Percentiles rank a stretch among this genome's conserved stretches.
Conservation (phyloP, 2,329 filamentous ascomycete species). For the Neocucurbitaria cava region DNA sequence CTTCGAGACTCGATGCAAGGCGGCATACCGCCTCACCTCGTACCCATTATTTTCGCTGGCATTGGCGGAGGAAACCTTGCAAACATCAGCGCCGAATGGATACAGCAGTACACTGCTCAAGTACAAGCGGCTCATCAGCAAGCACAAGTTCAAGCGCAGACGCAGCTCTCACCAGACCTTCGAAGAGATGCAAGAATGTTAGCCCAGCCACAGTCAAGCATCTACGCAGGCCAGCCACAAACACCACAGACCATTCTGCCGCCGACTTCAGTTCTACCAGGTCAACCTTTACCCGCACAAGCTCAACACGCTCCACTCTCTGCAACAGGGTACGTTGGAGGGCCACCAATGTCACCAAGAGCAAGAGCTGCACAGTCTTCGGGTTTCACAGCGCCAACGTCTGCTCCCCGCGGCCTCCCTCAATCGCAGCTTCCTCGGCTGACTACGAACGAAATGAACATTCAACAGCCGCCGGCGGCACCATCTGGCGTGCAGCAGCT, state of each 20-base stretch:
- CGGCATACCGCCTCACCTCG: slow-evolving; percentile 59
- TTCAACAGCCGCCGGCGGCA: slow-evolving; percentile 55
- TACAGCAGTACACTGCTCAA: slow-evolving; percentile 58
- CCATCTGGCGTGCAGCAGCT: slow-evolving; percentile 50
- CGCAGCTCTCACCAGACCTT: slow-evolving; percentile 50
- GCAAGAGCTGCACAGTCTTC: slow-evolving; percentile 39
- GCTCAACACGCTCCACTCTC: slow-evolving; percentile 51
- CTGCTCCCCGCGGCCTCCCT: slow-evolving; percentile 54
- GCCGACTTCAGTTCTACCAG: slow-evolving; percentile 44
- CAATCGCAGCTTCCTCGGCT: slow-evolving; percentile 58
- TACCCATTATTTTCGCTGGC: slow-evolving; percentile 62
- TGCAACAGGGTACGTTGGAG: slow-evolving; percentile 38
- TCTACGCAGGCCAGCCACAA: slow-evolving; percentile 41
- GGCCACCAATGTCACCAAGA: slow-evolving; percentile 41
- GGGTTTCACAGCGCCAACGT: slow-evolving; percentile 45
- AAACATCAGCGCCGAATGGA: slow-evolving; percentile 57
- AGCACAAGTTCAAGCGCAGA: slow-evolving; percentile 50
- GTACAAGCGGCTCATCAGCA: slow-evolving; percentile 55
- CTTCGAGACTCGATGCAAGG: slow-evolving; percentile 60
- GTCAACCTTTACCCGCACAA: slow-evolving; percentile 48
- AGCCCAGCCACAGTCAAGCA: slow-evolving; percentile 44
- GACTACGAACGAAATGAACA: slow-evolving; percentile 60
- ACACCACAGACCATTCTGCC: slow-evolving; percentile 41
- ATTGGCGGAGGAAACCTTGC: slow-evolving; percentile 58
- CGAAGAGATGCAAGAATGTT: slow-evolving; percentile 53